A percentile compares a stretch with the other conserved stretches of the same genome.
Evolutionary conservation across 352 stramenopile genomes (phyloP).

Genomic region (Pythium apleroticum): DNA sequence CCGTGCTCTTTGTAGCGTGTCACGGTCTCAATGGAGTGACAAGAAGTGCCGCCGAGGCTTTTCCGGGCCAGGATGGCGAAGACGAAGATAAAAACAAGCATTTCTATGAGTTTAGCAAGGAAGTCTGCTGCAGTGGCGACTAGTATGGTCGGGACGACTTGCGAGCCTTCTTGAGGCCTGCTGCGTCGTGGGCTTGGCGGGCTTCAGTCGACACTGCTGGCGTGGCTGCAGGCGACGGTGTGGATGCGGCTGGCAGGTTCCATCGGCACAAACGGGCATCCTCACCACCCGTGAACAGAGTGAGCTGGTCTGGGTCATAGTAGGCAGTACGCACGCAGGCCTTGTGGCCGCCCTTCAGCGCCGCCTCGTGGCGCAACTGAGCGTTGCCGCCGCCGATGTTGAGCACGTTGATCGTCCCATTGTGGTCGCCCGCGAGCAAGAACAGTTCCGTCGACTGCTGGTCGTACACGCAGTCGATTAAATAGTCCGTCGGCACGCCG

Average conservation of each 20-base stretch:
- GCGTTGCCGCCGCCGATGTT: constrained; percentile 55
- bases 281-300: constrained; percentile 84
- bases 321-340: constrained; percentile 80
- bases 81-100: not conserved
- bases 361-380: constrained; percentile 51
- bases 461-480: constrained; percentile 89
- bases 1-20: not conserved
- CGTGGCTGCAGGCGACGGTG: not conserved
- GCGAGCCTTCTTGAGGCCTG: constrained; percentile 67
- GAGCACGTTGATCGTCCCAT: constrained; percentile 72
- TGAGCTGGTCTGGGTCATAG: constrained; percentile 50
- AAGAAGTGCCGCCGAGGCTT: not conserved
- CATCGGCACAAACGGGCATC: constrained; percentile 86
- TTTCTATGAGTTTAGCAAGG: not conserved
- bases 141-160: constrained; percentile 78
- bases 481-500: constrained; percentile 73
- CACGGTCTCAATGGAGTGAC: not conserved
- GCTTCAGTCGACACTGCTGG: constrained; percentile 18
- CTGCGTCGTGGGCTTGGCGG: constrained; percentile 36
- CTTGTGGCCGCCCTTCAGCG: constrained; percentile 74
- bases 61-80: not conserved
- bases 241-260: constrained; percentile 29
- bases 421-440: constrained; percentile 75
- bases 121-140: not conserved
- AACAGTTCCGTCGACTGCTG: constrained; percentile 65